Percentiles rank a stretch among this genome's conserved stretches.
Conservation (phyloP, 139 green algal species). For the Zygnema circumcarinatum region DNA sequence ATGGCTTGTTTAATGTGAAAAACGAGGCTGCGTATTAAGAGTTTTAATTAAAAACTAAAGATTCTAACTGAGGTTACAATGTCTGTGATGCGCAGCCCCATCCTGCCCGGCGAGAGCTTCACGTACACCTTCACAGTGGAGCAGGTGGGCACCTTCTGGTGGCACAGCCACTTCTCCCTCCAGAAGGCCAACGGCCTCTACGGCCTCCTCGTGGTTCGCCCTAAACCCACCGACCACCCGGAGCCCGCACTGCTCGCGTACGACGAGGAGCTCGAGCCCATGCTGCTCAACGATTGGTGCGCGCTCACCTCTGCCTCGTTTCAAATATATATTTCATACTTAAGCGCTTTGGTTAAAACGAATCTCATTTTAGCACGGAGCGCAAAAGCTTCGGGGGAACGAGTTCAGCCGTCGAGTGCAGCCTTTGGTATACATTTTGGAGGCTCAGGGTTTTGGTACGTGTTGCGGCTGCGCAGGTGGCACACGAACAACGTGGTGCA, state of each 20-base stretch:
- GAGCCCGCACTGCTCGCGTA: background rate
- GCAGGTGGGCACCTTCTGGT: conserved; percentile 31
- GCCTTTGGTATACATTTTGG: too few species aligned
- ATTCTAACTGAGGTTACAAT: too few species aligned
- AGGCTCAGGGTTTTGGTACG: conserved; percentile 8
- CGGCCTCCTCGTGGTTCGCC: conserved; percentile 6
- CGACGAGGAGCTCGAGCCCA: conserved; percentile 6
- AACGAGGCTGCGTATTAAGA: too few species aligned
- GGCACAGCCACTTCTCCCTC: conserved; percentile 1
- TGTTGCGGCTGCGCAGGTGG: background rate
- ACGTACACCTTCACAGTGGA: conserved; percentile 35
- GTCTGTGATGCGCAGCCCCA: conserved; percentile 30
- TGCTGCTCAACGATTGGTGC: conserved; percentile 32
- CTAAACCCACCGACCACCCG: background rate
- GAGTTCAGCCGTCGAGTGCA: too few species aligned
- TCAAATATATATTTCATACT: too few species aligned
- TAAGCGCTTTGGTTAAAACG: too few species aligned
- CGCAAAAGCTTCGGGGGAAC: too few species aligned
- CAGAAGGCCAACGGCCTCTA: conserved; percentile 15
- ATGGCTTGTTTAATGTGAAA: too few species aligned
- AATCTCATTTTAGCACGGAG: too few species aligned
- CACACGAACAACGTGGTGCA: background rate
- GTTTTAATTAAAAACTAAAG: conserved; percentile 8
- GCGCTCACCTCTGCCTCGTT: background rate
- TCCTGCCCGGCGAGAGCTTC: background rate